Percentiles rank a stretch among this genome's conserved stretches.
These are phyloP conservation scores for Xylaria nigripes DNA, from an alignment of 495 filamentous ascomycete species.

Conservation along the genomic window DNA sequence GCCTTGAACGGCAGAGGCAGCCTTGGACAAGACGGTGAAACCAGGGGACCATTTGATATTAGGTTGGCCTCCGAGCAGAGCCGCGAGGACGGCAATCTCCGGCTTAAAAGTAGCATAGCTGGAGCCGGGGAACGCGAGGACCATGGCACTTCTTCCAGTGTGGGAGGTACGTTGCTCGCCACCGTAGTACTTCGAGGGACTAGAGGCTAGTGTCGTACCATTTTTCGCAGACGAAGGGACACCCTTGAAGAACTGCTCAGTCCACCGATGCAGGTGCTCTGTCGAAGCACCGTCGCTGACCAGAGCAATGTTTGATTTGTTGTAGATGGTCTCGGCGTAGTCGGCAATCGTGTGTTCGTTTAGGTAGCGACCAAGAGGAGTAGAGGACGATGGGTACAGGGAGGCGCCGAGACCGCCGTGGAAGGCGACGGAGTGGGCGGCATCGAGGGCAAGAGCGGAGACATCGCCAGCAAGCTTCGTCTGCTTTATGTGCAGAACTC, in stretches of 20 bases:
- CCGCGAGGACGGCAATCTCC: conserved; percentile 79
- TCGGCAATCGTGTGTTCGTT: conserved; percentile 57
- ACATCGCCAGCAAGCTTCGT: conserved; percentile 57
- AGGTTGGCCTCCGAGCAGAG: conserved; percentile 82
- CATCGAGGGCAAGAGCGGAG: conserved; percentile 67
- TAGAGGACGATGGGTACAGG: conserved; percentile 59
- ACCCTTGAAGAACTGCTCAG: conserved; percentile 74
- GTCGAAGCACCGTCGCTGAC: conserved; percentile 81
- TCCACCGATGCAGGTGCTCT: conserved; percentile 77
- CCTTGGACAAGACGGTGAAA: conserved; percentile 81
- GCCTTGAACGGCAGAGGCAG: conserved; percentile 54
- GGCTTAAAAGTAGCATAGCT: conserved; percentile 74
- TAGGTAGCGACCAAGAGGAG: conserved; percentile 68
- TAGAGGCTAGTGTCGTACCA: conserved; percentile 31
- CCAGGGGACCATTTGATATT: conserved; percentile 93
- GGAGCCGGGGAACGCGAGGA: conserved; percentile 88
- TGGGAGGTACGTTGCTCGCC: conserved; percentile 87
- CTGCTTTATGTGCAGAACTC: conserved; percentile 63
- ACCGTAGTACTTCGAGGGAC: conserved; percentile 76
- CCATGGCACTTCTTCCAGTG: conserved; percentile 61
- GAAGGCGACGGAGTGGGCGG: conserved; percentile 84
- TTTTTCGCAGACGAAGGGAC: conserved; percentile 33
- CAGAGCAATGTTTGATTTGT: conserved; percentile 82
- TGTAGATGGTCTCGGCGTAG: conserved; percentile 70
- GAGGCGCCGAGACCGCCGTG: conserved; percentile 81